phyloP scores from a whole-genome alignment of 306 rosid genomes.

The Corylus avellana region DNA sequence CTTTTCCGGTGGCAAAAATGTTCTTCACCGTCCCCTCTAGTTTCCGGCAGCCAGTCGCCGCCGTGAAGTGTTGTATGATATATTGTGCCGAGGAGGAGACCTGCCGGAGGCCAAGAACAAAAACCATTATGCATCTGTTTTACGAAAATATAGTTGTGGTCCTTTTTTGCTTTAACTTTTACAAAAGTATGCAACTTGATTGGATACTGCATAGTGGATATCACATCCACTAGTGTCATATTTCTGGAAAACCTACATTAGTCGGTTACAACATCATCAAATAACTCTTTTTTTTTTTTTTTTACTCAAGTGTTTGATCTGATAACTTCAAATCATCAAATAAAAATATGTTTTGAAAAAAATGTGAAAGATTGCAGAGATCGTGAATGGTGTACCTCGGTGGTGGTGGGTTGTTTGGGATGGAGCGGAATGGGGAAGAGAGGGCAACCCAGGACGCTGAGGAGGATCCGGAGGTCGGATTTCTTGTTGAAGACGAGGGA shows the following conservation, averaged over 20 bases:
- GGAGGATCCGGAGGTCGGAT: slow-evolving; percentile 75
- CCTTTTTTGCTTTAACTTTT: background rate
- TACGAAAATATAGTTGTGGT: background rate
- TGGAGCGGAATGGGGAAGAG: slow-evolving; percentile 73
- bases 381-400: slow-evolving; percentile 46
- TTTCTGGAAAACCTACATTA: no score
- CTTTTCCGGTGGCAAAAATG: slow-evolving; percentile 74
- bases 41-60: slow-evolving; percentile 92
- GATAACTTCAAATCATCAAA: no score
- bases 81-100: slow-evolving; percentile 85
- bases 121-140: background rate
- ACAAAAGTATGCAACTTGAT: background rate
- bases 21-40: slow-evolving; percentile 75
- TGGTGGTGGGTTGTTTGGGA: slow-evolving; percentile 40
- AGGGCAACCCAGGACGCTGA: slow-evolving; percentile 90
- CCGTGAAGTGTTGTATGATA: slow-evolving; percentile 80
- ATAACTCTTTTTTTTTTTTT: no score
- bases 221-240: no score
- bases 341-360: background rate
- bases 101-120: slow-evolving; percentile 18
- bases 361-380: background rate
- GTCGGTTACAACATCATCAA: no score
- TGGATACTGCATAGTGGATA: background rate
- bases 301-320: no score
- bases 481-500: slow-evolving; percentile 60